These are phyloP conservation scores for Boletus bicolor DNA, from an alignment of 768 basidiomycete genomes.

Conservation along the genomic window DNA sequence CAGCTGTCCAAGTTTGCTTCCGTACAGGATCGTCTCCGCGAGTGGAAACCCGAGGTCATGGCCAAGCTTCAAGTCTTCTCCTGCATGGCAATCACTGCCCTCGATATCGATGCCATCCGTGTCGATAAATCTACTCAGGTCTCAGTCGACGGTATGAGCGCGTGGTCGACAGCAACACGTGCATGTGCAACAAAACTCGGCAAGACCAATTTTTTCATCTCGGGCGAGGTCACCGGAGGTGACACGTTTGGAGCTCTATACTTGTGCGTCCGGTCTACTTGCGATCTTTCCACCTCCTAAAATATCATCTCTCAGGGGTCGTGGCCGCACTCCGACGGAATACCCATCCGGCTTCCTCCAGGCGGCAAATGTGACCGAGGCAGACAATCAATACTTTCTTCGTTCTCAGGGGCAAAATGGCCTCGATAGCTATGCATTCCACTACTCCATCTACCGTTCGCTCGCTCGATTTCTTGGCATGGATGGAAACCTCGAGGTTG, in stretches of 20 bases:
- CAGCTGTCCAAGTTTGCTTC: slow-evolving; percentile 94
- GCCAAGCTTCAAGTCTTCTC: slow-evolving; percentile 73
- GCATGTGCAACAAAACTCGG: slow-evolving; percentile 67
- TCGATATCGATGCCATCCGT: slow-evolving; percentile 92
- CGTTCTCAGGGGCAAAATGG: slow-evolving; percentile 58
- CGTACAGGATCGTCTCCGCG: slow-evolving; percentile 92
- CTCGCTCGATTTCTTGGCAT: slow-evolving; percentile 87
- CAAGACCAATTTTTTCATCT: slow-evolving; percentile 87
- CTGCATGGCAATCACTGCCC: slow-evolving; percentile 82
- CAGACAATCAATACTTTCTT: slow-evolving; percentile 73
- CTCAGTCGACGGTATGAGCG: slow-evolving; percentile 73
- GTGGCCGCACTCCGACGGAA: slow-evolving; percentile 78
- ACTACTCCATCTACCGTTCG: slow-evolving; percentile 90
- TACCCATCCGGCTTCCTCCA: slow-evolving; percentile 63
- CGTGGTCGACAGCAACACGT: slow-evolving; percentile 73
- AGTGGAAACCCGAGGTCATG: slow-evolving; percentile 83
- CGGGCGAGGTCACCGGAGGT: slow-evolving; percentile 94
- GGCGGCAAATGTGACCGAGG: slow-evolving; percentile 63
- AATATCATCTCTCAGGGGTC: slow-evolving; percentile 51
- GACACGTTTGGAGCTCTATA: slow-evolving; percentile 87
- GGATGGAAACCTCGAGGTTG: slow-evolving; percentile 92
- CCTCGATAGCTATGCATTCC: slow-evolving; percentile 83
- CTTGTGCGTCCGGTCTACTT: slow-evolving; percentile 46
- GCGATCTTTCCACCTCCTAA: neutral
- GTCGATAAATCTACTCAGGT: slow-evolving; percentile 94